A percentile compares a stretch with the other conserved stretches of the same genome.
These are phyloP conservation scores for Lathyrus oleraceus DNA, from an alignment of 306 rosid species.

Conservation along the genomic window DNA sequence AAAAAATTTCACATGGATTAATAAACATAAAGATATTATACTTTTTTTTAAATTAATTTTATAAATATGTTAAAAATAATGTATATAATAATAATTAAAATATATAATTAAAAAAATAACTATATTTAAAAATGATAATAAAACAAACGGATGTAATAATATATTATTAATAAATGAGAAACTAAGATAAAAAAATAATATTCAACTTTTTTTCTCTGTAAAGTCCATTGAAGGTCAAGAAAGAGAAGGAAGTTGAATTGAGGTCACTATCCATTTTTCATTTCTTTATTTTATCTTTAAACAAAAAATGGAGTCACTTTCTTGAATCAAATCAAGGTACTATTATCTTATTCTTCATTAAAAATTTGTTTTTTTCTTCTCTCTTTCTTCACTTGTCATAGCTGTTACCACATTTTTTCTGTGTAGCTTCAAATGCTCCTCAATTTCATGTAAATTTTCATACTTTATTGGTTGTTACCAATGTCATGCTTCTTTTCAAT, in stretches of 20 bases:
- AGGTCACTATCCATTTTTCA: constrained; percentile 39
- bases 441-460: constrained; percentile 36
- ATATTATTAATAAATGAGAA: not conserved
- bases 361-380: not conserved
- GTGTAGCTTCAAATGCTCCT: constrained; percentile 37
- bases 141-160: not conserved
- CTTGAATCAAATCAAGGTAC: not conserved
- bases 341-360: not conserved
- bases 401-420: constrained; percentile 9
- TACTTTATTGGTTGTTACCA: constrained; percentile 25
- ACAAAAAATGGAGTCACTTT: constrained; percentile 38
- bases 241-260: constrained; percentile 24
- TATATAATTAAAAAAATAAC: too few species aligned
- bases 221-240: constrained; percentile 25
- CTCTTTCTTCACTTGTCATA: constrained; percentile 32
- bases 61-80: too few species aligned
- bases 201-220: constrained; percentile 28
- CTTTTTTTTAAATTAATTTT: too few species aligned
- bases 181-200: not conserved
- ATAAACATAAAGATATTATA: too few species aligned
- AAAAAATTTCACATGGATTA: too few species aligned
- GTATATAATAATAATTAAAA: too few species aligned
- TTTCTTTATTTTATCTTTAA: constrained; percentile 5
- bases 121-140: not conserved
- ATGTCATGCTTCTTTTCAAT: constrained; percentile 2